Percentiles rank a stretch among this genome's conserved stretches.
phyloP scores from a whole-genome alignment of 2,329 filamentous ascomycete species.

The Myriangium duriaei region DNA sequence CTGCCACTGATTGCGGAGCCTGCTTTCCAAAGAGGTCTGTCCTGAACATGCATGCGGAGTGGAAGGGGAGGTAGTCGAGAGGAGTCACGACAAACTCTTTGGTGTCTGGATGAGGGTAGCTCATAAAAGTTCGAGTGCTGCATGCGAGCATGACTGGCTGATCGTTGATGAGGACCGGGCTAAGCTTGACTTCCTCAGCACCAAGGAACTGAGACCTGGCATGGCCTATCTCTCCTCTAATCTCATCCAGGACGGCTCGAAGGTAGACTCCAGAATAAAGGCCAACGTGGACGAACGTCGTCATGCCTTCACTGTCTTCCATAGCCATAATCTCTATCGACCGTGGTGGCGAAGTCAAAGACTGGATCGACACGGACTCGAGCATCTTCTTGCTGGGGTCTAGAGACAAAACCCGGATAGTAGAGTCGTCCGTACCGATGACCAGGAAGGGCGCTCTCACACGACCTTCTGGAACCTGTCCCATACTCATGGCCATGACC shows the following conservation, averaged over 20 bases:
- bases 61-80: constrained; percentile 72
- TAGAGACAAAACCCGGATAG: constrained; percentile 81
- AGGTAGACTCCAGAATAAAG: constrained; percentile 93
- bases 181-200: constrained; percentile 77
- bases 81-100: constrained; percentile 87
- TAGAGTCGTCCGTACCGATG: constrained; percentile 93
- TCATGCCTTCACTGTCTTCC: constrained; percentile 83
- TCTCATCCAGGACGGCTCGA: constrained; percentile 84
- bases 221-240: constrained; percentile 90
- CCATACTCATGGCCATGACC: constrained; percentile 87
- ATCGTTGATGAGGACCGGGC: constrained; percentile 76
- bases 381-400: constrained; percentile 42
- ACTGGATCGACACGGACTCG: constrained; percentile 14
- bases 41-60: constrained; percentile 93
- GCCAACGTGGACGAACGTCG: constrained; percentile 88
- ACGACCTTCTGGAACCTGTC: constrained; percentile 81
- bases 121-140: constrained; percentile 90
- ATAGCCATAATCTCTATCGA: constrained; percentile 79
- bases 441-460: constrained; percentile 84
- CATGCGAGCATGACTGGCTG: constrained; percentile 78
- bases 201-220: constrained; percentile 91
- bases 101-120: constrained; percentile 78
- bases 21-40: constrained; percentile 48
- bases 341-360: constrained; percentile 14
- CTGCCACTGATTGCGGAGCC: constrained; percentile 86